These are phyloP conservation scores for Dipteronia sinensis DNA, from an alignment of 345 rosid species.

Conservation along the genomic window DNA sequence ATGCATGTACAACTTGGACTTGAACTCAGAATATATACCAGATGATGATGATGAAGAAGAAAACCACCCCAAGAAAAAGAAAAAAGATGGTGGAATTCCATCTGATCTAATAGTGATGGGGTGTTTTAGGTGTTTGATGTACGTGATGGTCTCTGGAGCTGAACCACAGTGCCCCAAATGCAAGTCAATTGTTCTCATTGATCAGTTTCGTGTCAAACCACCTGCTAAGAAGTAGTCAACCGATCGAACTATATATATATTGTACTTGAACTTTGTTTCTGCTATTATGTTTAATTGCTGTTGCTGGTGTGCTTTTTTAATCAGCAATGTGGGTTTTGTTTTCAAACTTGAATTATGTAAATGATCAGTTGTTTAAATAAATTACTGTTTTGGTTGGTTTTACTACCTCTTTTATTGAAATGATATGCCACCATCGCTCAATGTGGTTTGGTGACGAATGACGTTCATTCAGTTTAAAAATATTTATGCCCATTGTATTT, in stretches of 20 bases:
- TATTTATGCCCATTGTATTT: no score
- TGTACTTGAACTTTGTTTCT: no score
- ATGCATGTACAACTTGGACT: slow-evolving; percentile 9
- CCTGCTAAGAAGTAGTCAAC: slow-evolving; percentile 4
- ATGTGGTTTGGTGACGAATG: no score
- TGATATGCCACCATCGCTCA: no score
- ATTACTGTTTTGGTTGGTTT: no score
- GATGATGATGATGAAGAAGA: not conserved
- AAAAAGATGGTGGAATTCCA: not conserved
- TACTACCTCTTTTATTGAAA: no score
- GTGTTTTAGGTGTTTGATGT: slow-evolving; percentile 32
- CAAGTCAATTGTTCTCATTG: slow-evolving; percentile 21
- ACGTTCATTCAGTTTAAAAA: no score
- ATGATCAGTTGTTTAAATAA: no score
- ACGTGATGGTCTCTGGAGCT: slow-evolving; percentile 36
- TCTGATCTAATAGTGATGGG: slow-evolving; percentile 34
- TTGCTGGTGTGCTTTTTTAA: not conserved
- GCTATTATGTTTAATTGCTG: no score
- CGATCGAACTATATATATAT: not conserved
- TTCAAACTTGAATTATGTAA: not conserved
- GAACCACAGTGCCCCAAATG: slow-evolving; percentile 39
- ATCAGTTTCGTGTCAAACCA: slow-evolving; percentile 14
- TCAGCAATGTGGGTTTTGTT: not conserved
- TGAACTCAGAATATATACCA: not conserved
- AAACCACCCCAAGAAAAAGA: no score